Evolutionary conservation across 352 stramenopile species (phyloP).

Genomic region (Phytophthora boehmeriae): DNA sequence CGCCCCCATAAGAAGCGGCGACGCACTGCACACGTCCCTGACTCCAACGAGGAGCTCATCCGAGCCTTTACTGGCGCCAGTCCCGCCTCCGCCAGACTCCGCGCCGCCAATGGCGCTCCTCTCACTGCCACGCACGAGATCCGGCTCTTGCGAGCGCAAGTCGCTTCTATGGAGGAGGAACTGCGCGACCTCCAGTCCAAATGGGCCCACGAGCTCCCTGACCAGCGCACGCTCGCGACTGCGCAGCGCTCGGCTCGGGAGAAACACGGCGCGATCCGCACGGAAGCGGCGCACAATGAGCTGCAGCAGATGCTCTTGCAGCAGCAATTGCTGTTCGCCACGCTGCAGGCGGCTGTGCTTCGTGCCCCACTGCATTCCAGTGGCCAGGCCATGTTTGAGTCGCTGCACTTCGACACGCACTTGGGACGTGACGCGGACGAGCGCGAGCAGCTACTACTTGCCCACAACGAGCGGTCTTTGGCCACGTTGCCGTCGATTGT

Average conservation of each 20-base stretch:
- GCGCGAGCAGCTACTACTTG: constrained; percentile 27
- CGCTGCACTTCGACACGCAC: constrained; percentile 40
- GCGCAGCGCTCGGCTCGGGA: constrained; percentile 33
- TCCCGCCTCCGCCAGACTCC: constrained; percentile 10
- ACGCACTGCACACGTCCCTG: constrained; percentile 12
- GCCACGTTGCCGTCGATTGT: constrained; percentile 33
- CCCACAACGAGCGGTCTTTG: constrained; percentile 34
- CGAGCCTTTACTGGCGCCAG: constrained; percentile 21
- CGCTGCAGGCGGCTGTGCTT: constrained; percentile 32
- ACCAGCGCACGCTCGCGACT: constrained; percentile 27
- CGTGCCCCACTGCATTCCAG: constrained; percentile 37
- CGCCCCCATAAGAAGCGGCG: constrained; percentile 17
- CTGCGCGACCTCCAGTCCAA: constrained; percentile 21
- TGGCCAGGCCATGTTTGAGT: constrained; percentile 32
- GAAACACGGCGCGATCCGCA: constrained; percentile 26
- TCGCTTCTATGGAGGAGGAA: constrained; percentile 41
- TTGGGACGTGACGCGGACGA: constrained; percentile 19
- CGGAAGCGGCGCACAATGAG: constrained; percentile 25
- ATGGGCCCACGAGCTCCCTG: constrained; percentile 31
- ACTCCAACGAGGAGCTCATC: constrained; percentile 20
- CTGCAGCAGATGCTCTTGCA: constrained; percentile 38
- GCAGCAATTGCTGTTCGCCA: constrained; percentile 46
- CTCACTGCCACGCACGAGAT: constrained; percentile 42
- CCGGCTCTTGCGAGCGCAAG: constrained; percentile 36
- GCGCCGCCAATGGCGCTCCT: constrained; percentile 26